Evolutionary conservation across 2,329 filamentous ascomycete genomes (phyloP), one percentile per base, ranked within the genome.

Genomic region (Didymella pomorum): DNA sequence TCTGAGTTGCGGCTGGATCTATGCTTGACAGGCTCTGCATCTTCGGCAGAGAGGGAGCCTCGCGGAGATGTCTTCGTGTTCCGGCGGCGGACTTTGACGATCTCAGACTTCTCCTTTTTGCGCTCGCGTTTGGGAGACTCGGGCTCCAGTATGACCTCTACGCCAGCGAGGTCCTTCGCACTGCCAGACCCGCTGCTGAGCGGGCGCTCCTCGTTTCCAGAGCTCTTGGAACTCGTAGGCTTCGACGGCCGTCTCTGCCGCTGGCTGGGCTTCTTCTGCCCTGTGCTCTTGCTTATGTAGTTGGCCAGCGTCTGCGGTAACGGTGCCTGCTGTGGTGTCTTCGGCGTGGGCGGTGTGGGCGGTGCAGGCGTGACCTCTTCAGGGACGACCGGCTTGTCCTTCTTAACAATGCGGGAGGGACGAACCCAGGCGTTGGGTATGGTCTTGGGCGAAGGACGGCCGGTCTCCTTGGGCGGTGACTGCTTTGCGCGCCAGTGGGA

Each of bases 401-500:
- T 67, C 53, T 70, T 68, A 47, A 68, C 64, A 28, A 68, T 65
- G 57, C 68, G 68, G 5, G 72, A 71, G 41, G 76, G 75, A 8
- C 76, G 71, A 50, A 78, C 76, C 76, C 76, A 78, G 35, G 71
- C 75, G 33, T 71, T 77, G 37, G 76, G 73, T 10, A 76, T 69
- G 26, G 66, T 68, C 63, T 77, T 76, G 23, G 73, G 73, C 31
- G 71, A 65, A 1, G 71, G 66, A n/a, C 69, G 70, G 39, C 62
- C 58, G 11, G 62, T 54, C 28, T 75, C 72, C 39, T 77, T 77
- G 4, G 72, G 71, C 28, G 73, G 72, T 5, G 74, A 72, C 55
- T 71, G 70, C 71, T 87, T 88, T 78, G 87, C 87, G 57, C 76
- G 75, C 91, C 94, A 98, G 78, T 97, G 91, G 53, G 91, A 90